Evolutionary conservation across 2,329 filamentous ascomycete species (phyloP), one percentile per base, ranked within the genome.

Genomic region (Pyricularia sp.): DNA sequence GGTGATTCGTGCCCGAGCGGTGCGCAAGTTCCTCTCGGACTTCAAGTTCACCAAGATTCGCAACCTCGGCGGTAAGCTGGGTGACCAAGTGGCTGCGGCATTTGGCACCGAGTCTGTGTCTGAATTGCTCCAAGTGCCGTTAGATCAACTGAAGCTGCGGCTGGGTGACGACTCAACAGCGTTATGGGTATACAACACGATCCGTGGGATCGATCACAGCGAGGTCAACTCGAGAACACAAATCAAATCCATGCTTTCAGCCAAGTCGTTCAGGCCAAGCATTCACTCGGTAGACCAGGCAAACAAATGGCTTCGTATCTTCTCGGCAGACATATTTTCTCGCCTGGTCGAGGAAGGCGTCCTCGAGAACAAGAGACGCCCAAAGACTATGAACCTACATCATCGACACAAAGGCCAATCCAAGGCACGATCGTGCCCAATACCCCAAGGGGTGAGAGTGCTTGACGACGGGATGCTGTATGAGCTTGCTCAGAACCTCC

Each of bases 211-310:
- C 70, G 95, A 99, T 77, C 82, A 83, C 66, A 95, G 91, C 74
- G 94, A 97, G 78, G 93, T 99, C 72, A 97, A 93, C 75, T 87
- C 93, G 31, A 85, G 94, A 67, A 97, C 93, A 1, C 92, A 95
- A 75, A 97, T 97, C 81, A 97, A 98, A 78, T 95, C 92, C 20
- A 98, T 99, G 94, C 83, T 98, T 17, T 97, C 93, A 1, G 94
- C 95, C 25, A 99, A 99, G 77, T 96, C 93, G 0, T 99, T 99
- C 75, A 86, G 92, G 30, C 95, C 95, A 0, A 88, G 85, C 69
- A 94, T 98, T 76, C 91, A 88, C 73, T 90, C 84, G 2, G 81
- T 87, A 23, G 92, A 95, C 26, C 92, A 97, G 77, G 94, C 90
- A 0, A 82, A 86, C 28, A 89, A 89, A 70, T 99, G 95, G 95